phyloP scores from a whole-genome alignment of 805 yeast genomes.

The Candida ulmi region DNA sequence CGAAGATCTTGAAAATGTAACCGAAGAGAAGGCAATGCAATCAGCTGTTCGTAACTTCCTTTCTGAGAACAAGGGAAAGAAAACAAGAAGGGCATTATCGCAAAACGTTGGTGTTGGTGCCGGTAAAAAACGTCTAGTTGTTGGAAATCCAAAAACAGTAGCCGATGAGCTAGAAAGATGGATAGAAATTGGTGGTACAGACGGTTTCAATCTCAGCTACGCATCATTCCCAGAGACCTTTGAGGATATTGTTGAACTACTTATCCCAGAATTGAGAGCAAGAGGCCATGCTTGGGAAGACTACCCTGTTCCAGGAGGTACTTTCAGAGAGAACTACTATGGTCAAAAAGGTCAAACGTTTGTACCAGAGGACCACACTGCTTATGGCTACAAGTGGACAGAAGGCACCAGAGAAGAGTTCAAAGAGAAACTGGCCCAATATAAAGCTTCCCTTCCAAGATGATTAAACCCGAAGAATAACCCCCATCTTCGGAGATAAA shows the following conservation, averaged over 20 bases:
- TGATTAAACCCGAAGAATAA: no score
- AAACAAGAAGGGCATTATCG: constrained; percentile 18
- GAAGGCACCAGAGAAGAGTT: constrained; percentile 23
- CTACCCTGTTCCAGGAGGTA: constrained; percentile 27
- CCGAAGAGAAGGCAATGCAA: constrained; percentile 25
- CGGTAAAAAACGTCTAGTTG: constrained; percentile 23
- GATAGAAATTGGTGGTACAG: constrained; percentile 33
- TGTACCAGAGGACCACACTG: constrained; percentile 13
- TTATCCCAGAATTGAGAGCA: constrained; percentile 30
- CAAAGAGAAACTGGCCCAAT: constrained; percentile 10
- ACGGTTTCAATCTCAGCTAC: constrained; percentile 36
- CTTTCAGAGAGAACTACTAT: constrained; percentile 31
- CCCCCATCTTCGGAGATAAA: no score
- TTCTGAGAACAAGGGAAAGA: constrained; percentile 10
- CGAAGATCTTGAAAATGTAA: constrained; percentile 4
- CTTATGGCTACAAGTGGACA: constrained; percentile 16
- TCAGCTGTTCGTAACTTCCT: constrained; percentile 25
- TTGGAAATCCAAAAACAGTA: constrained; percentile 31
- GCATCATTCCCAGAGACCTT: constrained; percentile 31
- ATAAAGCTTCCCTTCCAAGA: constrained; percentile 1
- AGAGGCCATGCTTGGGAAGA: constrained; percentile 31
- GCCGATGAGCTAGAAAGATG: constrained; percentile 34
- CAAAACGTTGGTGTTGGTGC: constrained; percentile 17
- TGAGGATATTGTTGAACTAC: constrained; percentile 31
- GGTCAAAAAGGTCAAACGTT: constrained; percentile 13